Conservation (phyloP, 2,329 filamentous ascomycete species). For the Xylaria sp. region DNA sequence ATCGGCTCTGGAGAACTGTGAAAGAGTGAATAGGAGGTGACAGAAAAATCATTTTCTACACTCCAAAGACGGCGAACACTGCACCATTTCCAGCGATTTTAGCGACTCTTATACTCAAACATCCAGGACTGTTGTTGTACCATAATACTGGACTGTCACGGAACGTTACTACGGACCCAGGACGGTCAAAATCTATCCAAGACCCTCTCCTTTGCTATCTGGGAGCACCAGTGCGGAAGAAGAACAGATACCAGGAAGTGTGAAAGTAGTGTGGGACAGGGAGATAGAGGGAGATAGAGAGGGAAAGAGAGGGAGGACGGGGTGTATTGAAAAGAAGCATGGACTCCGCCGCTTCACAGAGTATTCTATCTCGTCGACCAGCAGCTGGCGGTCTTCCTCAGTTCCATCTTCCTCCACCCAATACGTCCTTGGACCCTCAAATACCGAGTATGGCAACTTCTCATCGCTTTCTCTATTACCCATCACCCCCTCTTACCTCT, state of each 20-base stretch:
- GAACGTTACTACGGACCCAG: neutral
- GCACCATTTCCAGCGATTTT: neutral
- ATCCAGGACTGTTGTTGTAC: neutral
- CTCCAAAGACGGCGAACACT: conserved; percentile 5
- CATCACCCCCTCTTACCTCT: conserved; percentile 19
- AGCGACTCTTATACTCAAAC: neutral
- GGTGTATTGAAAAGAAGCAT: conserved; percentile 31
- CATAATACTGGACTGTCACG: neutral
- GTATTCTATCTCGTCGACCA: conserved; percentile 73
- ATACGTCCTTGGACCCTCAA: conserved; percentile 42
- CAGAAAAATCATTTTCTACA: conserved; percentile 4
- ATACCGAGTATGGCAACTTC: conserved; percentile 43
- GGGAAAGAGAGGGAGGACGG: conserved; percentile 20
- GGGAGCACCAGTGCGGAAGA: conserved; percentile 10
- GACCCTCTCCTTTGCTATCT: conserved; percentile 6
- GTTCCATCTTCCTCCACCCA: conserved; percentile 42
- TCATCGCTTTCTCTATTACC: conserved; percentile 23
- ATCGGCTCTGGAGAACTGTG: neutral
- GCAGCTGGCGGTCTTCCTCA: conserved; percentile 70
- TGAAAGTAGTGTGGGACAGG: conserved; percentile 21
- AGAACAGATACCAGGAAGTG: conserved; percentile 2
- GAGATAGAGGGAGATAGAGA: conserved; percentile 13
- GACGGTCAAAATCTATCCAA: neutral
- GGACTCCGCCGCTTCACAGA: conserved; percentile 45
- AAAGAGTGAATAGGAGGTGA: conserved; percentile 10